Base-by-base conservation (phyloP, 2,329 filamentous ascomycete species). In the Ophiostoma montium region DNA sequence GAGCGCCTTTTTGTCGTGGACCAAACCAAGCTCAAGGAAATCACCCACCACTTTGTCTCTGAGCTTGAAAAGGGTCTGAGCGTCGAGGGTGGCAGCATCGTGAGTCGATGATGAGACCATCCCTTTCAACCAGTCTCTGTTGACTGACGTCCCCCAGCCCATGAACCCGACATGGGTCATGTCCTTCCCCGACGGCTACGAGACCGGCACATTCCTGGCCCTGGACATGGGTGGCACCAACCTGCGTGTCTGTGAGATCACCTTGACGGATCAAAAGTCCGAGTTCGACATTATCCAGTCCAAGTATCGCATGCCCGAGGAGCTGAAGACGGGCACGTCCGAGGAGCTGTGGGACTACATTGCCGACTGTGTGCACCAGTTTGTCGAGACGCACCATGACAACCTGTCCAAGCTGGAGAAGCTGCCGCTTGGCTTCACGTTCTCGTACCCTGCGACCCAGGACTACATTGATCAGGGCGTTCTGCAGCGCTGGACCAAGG, bases 131-230 rank as follows among this genome's bases (percentile, higher is more conserved):
- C 18, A 30, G 21, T n/a, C 3, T 30, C 15, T 3, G 10, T n/a
- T 33, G n/a, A 21, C 42, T 44, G 31, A 44, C 30, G 12, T 18
- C 6, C 5, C 9, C 6, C 27, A 94, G 86, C 89, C 90, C 52
- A 95, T 96, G 90, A 95, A 95, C 69, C 85, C 90, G 52, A 94
- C 89, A 50, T 95, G 90, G 90, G 88, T 94, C 55, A 88, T 94
- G 80, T 78, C 78, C 43, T 87, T 87, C 65, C 90, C 90, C 19
- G 84, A 83, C 62, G 90, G 90, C 56, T 67, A 89, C 56, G 90
- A 95, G 66, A 85, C 80, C 9, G 90, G 90, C 53, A 92, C 83
- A 13, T 95, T 81, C 64, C 72, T 96, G 35, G 88, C 90, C 49
- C 74, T 96, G 38, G 90, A 96, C 62, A 94, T 96, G 84, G 90